These are phyloP conservation scores for Penicillium pulvis DNA, from an alignment of 495 filamentous ascomycete genomes.

Conservation along the genomic window DNA sequence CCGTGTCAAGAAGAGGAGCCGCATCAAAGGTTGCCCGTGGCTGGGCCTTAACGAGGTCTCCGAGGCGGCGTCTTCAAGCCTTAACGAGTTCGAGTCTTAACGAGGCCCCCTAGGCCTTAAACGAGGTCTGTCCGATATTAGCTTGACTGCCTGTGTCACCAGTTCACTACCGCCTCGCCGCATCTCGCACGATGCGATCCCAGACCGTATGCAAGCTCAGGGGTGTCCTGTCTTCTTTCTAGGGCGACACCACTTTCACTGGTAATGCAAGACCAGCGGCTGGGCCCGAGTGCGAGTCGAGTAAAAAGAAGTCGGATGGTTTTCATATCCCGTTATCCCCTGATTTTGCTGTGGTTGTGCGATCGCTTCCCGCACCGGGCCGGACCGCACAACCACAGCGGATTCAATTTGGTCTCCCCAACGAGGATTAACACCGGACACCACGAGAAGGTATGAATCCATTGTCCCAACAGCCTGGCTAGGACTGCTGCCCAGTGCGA, in stretches of 20 bases:
- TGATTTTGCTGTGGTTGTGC: conserved; percentile 18
- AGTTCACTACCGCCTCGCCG: too few species aligned
- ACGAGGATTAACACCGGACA: conserved; percentile 19
- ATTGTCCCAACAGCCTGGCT: conserved; percentile 17
- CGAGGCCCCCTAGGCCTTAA: conserved; percentile 21
- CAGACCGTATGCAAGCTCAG: conserved; percentile 24
- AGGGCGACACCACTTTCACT: conserved; percentile 21
- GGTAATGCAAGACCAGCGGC: conserved; percentile 22
- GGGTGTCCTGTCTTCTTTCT: conserved; percentile 23
- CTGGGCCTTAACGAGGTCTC: conserved; percentile 21
- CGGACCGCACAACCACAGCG: conserved; percentile 17
- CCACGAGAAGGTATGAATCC: conserved; percentile 21
- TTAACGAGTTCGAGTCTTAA: conserved; percentile 21
- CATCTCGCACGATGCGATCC: conserved; percentile 25
- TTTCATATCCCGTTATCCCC: conserved; percentile 16
- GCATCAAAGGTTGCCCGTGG: conserved; percentile 14
- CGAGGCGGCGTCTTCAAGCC: conserved; percentile 10
- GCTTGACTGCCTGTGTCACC: too few species aligned
- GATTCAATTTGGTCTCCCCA: conserved; percentile 19
- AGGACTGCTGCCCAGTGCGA: conserved; percentile 10
- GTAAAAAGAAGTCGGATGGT: conserved; percentile 18
- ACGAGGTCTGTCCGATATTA: conserved; percentile 21
- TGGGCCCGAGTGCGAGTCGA: conserved; percentile 21
- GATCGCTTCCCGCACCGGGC: conserved; percentile 8
- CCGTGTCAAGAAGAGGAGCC: conserved; percentile 14